phyloP scores from a whole-genome alignment of 2,329 filamentous ascomycete genomes.

The Trichoderma hamatum region DNA sequence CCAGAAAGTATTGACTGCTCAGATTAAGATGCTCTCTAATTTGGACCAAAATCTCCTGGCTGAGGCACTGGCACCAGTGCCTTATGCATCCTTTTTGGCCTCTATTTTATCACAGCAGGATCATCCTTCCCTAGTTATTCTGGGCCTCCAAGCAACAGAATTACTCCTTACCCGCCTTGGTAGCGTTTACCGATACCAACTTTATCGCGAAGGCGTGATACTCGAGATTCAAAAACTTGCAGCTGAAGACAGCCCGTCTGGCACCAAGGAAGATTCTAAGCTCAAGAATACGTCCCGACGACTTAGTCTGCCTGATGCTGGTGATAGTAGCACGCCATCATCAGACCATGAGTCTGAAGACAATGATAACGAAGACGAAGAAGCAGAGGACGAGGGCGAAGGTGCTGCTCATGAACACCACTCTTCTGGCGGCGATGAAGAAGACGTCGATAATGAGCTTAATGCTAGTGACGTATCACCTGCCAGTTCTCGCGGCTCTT shows the following conservation, averaged over 20 bases:
- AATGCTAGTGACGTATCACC: slow-evolving; percentile 65
- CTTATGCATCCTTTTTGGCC: slow-evolving; percentile 93
- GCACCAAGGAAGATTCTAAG: slow-evolving; percentile 8
- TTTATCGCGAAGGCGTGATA: slow-evolving; percentile 95
- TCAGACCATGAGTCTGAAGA: slow-evolving; percentile 38
- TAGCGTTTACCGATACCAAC: slow-evolving; percentile 89
- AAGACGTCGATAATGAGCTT: slow-evolving; percentile 56
- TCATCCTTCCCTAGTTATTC: slow-evolving; percentile 82
- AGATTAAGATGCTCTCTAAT: slow-evolving; percentile 96
- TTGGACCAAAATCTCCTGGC: slow-evolving; percentile 82
- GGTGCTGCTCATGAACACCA: slow-evolving; percentile 47
- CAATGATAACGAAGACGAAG: slow-evolving; percentile 33
- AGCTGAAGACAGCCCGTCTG: slow-evolving; percentile 44
- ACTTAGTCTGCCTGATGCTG: not conserved
- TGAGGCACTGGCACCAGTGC: slow-evolving; percentile 82
- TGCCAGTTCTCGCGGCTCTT: slow-evolving; percentile 66
- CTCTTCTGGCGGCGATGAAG: slow-evolving; percentile 50
- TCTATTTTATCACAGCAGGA: slow-evolving; percentile 96
- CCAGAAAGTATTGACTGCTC: slow-evolving; percentile 92
- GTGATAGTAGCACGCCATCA: slow-evolving; percentile 33
- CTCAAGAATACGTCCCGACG: slow-evolving; percentile 24
- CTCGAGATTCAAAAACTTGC: slow-evolving; percentile 85
- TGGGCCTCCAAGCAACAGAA: slow-evolving; percentile 86
- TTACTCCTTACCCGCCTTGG: slow-evolving; percentile 82
- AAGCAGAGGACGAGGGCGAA: slow-evolving; percentile 33